Base-by-base conservation (phyloP, 2,329 filamentous ascomycete species). In the Fusarium sp. region DNA sequence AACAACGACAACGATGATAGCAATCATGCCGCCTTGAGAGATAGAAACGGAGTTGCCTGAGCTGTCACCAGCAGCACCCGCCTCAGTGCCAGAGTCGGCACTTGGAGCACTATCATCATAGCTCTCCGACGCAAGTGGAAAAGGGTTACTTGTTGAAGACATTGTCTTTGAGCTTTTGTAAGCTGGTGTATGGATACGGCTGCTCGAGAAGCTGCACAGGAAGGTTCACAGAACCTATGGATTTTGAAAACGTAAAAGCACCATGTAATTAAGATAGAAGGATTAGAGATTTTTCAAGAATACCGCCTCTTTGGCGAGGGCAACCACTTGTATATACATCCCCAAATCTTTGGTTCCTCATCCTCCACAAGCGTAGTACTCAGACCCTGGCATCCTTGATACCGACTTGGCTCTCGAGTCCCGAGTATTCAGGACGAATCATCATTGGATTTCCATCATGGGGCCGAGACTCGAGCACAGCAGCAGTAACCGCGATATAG, bases 1-100 rank as follows among this genome's bases (percentile, higher is more conserved):
- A 15, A 89, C 89, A 10, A 94, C 92, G 7, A 94, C 88, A 18
- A 93, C 86, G 62, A 94, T 90, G 74, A 96, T 94, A 53, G 92
- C 93, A 65, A 93, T 87, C 76, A 95, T 84, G 20, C 88, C 93
- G 26, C 91, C 92, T 41, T 86, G 89, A 5, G 92, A 93, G 28
- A 96, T 82, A 41, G 85, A 85, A 73, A 92, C 87, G 22, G 87
- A 89, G 69, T 78, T 79, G 11, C 89, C 88, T 28, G 86, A 85
- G 68, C 87, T 88, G 22, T 86, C 81, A 24, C 93, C 93, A 41
- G 89, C 87, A 22, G 93, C 92, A 30, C 93, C 93, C 22, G 86
- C 88, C 38, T 88, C 88, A 68, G 83, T 85, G 67, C 89, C 87
- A 60, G 85, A 82, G 24, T 79, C 79, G 35, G 77, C 73, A 31